These are phyloP conservation scores for Capillidium rhysosporum DNA, from an alignment of 371 early-diverging fungal species.

Conservation along the genomic window DNA sequence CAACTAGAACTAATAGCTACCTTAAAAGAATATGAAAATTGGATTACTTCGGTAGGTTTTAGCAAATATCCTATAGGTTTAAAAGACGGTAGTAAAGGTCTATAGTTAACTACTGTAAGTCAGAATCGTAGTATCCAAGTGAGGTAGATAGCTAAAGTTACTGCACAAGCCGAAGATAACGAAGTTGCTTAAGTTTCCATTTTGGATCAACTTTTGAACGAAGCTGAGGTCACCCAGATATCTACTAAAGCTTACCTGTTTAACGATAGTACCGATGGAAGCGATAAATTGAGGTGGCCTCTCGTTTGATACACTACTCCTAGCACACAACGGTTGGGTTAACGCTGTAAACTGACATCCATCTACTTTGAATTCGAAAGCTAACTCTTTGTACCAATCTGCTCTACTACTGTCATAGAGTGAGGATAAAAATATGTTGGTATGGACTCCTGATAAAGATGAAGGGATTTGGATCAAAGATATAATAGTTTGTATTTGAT, in stretches of 20 bases:
- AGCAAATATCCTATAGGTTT: too few species aligned
- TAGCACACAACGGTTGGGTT: conserved; percentile 94
- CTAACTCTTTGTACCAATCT: conserved; percentile 36
- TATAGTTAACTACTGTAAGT: conserved; percentile 74
- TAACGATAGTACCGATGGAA: not conserved
- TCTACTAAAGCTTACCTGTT: not conserved
- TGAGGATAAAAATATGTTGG: conserved; percentile 78
- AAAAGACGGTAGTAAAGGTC: conserved; percentile 36
- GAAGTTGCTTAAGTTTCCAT: not conserved
- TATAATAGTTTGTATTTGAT: too few species aligned
- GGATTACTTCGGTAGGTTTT: conserved; percentile 80
- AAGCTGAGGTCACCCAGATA: not conserved
- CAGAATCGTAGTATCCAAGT: conserved; percentile 84
- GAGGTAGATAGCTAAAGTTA: conserved; percentile 24
- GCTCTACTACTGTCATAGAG: conserved; percentile 67
- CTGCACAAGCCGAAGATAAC: not conserved
- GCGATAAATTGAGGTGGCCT: too few species aligned
- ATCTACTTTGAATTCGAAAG: conserved; percentile 4
- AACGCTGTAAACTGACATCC: conserved; percentile 30
- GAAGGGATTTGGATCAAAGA: conserved; percentile 77
- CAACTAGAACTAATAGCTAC: conserved; percentile 36
- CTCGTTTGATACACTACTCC: conserved; percentile 61
- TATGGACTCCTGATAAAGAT: conserved; percentile 69
- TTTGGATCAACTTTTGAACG: not conserved
- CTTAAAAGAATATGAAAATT: conserved; percentile 88